phyloP scores from a whole-genome alignment of 1,284 basidiomycete species.

The Cryptococcus deneoformans region DNA sequence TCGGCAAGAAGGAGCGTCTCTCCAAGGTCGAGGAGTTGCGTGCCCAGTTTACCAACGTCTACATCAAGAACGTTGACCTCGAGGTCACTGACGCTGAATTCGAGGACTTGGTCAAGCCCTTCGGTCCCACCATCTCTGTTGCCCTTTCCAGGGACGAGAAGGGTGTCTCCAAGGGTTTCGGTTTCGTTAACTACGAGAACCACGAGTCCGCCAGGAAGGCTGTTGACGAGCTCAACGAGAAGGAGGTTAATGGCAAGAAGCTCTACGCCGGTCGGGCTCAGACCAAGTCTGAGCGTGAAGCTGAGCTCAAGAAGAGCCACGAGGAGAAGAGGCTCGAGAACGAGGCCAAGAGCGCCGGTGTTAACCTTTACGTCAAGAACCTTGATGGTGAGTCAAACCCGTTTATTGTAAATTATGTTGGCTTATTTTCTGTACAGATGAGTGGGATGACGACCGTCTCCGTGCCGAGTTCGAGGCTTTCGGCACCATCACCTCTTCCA shows the following conservation, averaged over 20 bases:
- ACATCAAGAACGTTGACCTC: slow-evolving; percentile 91
- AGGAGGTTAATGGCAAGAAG: slow-evolving; percentile 81
- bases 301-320: slow-evolving; percentile 91
- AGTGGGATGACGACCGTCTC: slow-evolving; percentile 92
- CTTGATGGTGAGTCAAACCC: slow-evolving; percentile 47
- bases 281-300: slow-evolving; percentile 98
- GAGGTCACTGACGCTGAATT: slow-evolving; percentile 88
- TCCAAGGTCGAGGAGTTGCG: slow-evolving; percentile 98
- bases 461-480: slow-evolving; percentile 95
- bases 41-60: slow-evolving; percentile 96
- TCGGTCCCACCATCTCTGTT: slow-evolving; percentile 86
- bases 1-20: slow-evolving; percentile 97
- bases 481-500: slow-evolving; percentile 96
- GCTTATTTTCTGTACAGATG: slow-evolving; percentile 72
- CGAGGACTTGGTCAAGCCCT: slow-evolving; percentile 73
- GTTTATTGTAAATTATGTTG: slow-evolving; percentile 7
- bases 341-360: slow-evolving; percentile 96
- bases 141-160: slow-evolving; percentile 76
- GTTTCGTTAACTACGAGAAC: slow-evolving; percentile 93
- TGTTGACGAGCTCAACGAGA: slow-evolving; percentile 87
- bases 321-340: slow-evolving; percentile 98
- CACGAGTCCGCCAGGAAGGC: slow-evolving; percentile 92
- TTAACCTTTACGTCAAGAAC: slow-evolving; percentile 99
- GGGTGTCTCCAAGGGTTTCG: slow-evolving; percentile 89
- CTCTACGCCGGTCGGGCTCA: slow-evolving; percentile 96